These are phyloP conservation scores for Paecilomyces dactylethromorphus DNA, from an alignment of 2,329 filamentous ascomycete genomes.

Conservation along the genomic window DNA sequence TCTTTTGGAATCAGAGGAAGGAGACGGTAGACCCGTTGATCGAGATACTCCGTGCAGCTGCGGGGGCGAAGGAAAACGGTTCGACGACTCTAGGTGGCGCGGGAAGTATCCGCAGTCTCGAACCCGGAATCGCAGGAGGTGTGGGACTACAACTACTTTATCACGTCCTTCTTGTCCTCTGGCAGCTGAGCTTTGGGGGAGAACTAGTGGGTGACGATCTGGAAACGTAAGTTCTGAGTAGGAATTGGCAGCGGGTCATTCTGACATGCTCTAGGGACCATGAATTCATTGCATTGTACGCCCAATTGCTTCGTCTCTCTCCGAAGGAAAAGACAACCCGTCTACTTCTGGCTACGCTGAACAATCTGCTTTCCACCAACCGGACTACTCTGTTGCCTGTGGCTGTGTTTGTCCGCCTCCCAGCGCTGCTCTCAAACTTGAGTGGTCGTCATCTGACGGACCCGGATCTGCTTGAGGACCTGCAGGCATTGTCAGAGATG, in stretches of 20 bases:
- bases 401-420: slow-evolving; percentile 79
- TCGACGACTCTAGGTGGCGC: slow-evolving; percentile 47
- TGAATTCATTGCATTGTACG: slow-evolving; percentile 85
- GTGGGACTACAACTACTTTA: slow-evolving; percentile 91
- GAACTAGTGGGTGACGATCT: slow-evolving; percentile 66
- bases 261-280: slow-evolving; percentile 60
- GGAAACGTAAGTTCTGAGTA: slow-evolving; percentile 62
- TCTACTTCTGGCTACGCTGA: slow-evolving; percentile 78
- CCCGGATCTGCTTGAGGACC: slow-evolving; percentile 43
- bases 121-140: slow-evolving; percentile 60
- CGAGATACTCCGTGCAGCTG: slow-evolving; percentile 69
- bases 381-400: slow-evolving; percentile 66
- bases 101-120: slow-evolving; percentile 59
- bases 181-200: slow-evolving; percentile 92
- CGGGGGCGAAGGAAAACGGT: slow-evolving; percentile 66
- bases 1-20: slow-evolving; percentile 87
- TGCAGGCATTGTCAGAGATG: slow-evolving; percentile 51
- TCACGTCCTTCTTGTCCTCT: slow-evolving; percentile 85
- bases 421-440: slow-evolving; percentile 52
- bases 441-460: slow-evolving; percentile 46
- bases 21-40: slow-evolving; percentile 79
- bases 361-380: slow-evolving; percentile 75
- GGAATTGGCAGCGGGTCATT: background rate
- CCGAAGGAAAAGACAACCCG: slow-evolving; percentile 98
- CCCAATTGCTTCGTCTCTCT: slow-evolving; percentile 83